These are phyloP conservation scores for Monsonia emarginata DNA, from an alignment of 441 rosid species.

Conservation along the genomic window DNA sequence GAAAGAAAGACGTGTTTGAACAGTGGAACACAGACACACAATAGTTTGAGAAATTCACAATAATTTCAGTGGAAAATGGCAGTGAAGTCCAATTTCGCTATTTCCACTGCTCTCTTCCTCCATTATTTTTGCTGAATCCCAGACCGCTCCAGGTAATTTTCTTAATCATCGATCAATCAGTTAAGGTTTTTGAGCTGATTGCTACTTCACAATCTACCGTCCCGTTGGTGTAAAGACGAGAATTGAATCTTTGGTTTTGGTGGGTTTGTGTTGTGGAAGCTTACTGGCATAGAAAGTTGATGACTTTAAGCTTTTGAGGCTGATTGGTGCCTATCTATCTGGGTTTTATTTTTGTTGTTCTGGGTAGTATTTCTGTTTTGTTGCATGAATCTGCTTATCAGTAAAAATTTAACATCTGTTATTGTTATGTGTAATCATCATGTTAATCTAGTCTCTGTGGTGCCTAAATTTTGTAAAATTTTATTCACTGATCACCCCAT, in stretches of 20 bases:
- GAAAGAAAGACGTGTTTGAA: constrained; percentile 1
- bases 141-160: neutral
- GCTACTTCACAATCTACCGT: neutral
- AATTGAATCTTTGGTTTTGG: neutral
- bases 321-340: neutral
- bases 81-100: neutral
- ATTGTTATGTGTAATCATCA: neutral
- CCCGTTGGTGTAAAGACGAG: neutral
- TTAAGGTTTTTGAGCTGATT: neutral
- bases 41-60: neutral
- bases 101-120: neutral
- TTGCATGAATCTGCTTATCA: neutral
- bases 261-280: neutral
- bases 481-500: neutral
- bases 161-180: neutral
- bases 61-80: neutral
- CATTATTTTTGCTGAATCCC: neutral
- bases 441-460: neutral
- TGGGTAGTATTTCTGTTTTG: neutral
- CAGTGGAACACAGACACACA: neutral
- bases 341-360: neutral
- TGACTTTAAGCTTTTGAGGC: constrained; percentile 1
- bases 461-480: neutral
- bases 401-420: neutral
- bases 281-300: neutral